These are phyloP conservation scores for Cornus controversa DNA, from an alignment of 148 eudicot genomes.

Conservation along the genomic window DNA sequence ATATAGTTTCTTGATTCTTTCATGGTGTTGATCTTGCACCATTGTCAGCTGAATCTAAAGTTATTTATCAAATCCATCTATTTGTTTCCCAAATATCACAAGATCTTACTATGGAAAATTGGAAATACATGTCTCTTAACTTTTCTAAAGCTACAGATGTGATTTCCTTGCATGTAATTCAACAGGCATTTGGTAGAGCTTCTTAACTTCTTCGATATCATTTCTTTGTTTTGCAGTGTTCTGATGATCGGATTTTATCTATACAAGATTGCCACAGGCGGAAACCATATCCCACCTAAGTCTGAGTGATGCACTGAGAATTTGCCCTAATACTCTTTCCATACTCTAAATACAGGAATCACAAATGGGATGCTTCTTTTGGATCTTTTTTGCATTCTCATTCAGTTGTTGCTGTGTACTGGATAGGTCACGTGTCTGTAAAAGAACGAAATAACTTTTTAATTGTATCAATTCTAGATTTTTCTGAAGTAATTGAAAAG, in stretches of 20 bases:
- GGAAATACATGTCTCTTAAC: too few species aligned
- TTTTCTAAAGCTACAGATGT: neutral
- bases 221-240: constrained; percentile 50
- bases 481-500: too few species aligned
- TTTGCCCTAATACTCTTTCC: neutral
- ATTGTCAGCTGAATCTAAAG: too few species aligned
- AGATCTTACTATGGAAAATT: too few species aligned
- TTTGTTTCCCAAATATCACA: too few species aligned
- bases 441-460: too few species aligned
- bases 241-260: constrained; percentile 82
- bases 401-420: neutral
- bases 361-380: neutral
- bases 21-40: too few species aligned
- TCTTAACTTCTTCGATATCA: constrained; percentile 9
- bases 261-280: constrained; percentile 85
- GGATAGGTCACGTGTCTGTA: neutral
- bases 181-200: constrained; percentile 4
- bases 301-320: constrained; percentile 36
- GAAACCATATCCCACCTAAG: constrained; percentile 78
- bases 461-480: too few species aligned
- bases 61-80: too few species aligned
- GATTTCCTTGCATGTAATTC: too few species aligned
- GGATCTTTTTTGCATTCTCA: neutral
- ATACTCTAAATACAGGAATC: neutral
- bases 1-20: too few species aligned